A percentile compares a stretch with the other conserved stretches of the same genome.
These are phyloP conservation scores for Durio zibethinus DNA, from an alignment of 345 rosid genomes.

Conservation along the genomic window DNA sequence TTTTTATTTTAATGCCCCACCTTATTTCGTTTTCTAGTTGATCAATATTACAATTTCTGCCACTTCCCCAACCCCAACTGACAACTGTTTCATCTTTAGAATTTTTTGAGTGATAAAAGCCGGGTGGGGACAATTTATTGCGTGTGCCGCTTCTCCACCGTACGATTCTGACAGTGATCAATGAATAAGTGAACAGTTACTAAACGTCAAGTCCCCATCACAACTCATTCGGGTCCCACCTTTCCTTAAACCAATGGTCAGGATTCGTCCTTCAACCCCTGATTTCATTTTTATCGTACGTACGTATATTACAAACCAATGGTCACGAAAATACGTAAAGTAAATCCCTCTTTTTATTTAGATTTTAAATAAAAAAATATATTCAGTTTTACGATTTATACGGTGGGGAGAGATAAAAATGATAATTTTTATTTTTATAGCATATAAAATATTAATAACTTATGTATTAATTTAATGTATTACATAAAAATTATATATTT, in stretches of 20 bases:
- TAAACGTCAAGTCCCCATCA: slow-evolving; percentile 2
- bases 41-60: background rate
- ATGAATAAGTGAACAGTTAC: background rate
- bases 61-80: background rate
- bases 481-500: too few relatives aligned
- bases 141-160: slow-evolving; percentile 15
- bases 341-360: too few relatives aligned
- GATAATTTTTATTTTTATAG: too few relatives aligned
- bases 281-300: background rate
- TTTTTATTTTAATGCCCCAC: background rate
- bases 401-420: too few relatives aligned
- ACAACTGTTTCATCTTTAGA: background rate
- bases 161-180: slow-evolving; percentile 10
- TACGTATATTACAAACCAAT: slow-evolving; percentile 1
- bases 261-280: background rate
- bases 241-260: slow-evolving; percentile 2
- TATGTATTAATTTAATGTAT: too few relatives aligned
- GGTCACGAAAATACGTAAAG: too few relatives aligned
- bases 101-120: background rate
- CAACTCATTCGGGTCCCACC: slow-evolving; percentile 5
- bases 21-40: background rate
- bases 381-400: too few relatives aligned
- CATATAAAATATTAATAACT: too few relatives aligned
- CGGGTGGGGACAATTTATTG: slow-evolving; percentile 11
- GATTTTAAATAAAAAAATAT: too few relatives aligned